phyloP scores from a whole-genome alignment of 805 yeast genomes.

The Cyberlindnera mycetangii region DNA sequence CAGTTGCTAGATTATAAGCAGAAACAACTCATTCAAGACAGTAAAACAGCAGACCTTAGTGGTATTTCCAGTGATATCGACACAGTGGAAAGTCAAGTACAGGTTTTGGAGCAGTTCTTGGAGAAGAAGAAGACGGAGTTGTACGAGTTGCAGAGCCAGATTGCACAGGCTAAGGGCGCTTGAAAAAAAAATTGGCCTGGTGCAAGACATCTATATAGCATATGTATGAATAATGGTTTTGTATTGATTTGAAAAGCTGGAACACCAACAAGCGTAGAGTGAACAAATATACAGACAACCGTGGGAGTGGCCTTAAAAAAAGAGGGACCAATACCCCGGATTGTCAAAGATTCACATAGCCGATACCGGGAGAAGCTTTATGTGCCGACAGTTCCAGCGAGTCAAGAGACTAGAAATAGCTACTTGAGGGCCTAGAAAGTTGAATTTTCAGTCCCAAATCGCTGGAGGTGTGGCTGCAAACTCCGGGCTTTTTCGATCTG shows the following conservation, averaged over 20 bases:
- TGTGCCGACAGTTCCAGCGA: not conserved
- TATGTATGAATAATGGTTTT: not conserved
- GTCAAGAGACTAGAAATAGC: not conserved
- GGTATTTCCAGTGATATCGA: constrained; percentile 62
- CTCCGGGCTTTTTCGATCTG: constrained; percentile 6
- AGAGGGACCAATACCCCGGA: no score
- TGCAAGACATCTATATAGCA: not conserved
- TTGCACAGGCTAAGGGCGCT: constrained; percentile 24
- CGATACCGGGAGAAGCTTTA: no score
- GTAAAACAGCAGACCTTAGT: constrained; percentile 36
- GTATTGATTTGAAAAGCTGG: not conserved
- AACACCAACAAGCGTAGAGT: no score
- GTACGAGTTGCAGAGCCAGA: constrained; percentile 42
- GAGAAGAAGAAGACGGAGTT: constrained; percentile 60
- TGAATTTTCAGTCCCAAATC: no score
- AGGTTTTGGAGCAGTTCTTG: constrained; percentile 66
- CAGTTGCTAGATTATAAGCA: constrained; percentile 79
- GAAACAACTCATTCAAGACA: constrained; percentile 44
- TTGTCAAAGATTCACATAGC: not conserved
- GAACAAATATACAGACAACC: no score
- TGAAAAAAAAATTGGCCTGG: constrained; percentile 1
- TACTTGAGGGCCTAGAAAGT: not conserved
- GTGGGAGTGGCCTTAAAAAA: no score
- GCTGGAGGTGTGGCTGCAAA: constrained; percentile 6
- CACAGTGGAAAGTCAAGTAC: constrained; percentile 73